Conservation (phyloP, 2,329 filamentous ascomycete genomes). For the Tolypocladium album region DNA sequence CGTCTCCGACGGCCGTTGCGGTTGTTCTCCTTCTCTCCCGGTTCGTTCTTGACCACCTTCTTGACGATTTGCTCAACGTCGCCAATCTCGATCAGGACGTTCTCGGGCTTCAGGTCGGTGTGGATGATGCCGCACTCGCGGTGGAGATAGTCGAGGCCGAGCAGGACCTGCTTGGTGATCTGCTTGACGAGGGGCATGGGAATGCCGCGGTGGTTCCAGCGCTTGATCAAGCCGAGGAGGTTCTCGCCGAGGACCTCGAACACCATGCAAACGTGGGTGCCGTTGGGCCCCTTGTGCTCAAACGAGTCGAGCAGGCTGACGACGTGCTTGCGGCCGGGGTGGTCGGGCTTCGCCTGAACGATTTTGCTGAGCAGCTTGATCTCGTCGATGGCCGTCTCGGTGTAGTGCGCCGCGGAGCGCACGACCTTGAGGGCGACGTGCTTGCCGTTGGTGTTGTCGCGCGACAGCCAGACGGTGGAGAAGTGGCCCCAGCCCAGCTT, state of each 20-base stretch:
- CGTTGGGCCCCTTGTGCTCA: conserved; percentile 94
- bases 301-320: conserved; percentile 95
- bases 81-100: conserved; percentile 96
- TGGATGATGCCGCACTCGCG: conserved; percentile 98
- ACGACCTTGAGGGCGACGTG: conserved; percentile 98
- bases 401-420: conserved; percentile 94
- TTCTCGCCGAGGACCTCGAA: conserved; percentile 98
- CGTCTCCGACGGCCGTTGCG: conserved; percentile 82
- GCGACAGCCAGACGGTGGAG: conserved; percentile 82
- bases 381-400: conserved; percentile 96
- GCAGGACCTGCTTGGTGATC: conserved; percentile 94
- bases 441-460: conserved; percentile 80
- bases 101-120: conserved; percentile 94
- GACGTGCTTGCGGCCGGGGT: conserved; percentile 89
- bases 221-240: conserved; percentile 87
- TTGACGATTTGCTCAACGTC: conserved; percentile 98
- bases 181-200: conserved; percentile 96
- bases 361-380: conserved; percentile 98
- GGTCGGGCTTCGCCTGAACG: conserved; percentile 86
- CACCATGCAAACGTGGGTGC: conserved; percentile 97
- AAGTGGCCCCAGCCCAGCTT: conserved; percentile 98
- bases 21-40: conserved; percentile 70
- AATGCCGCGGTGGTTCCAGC: conserved; percentile 96
- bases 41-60: conserved; percentile 80
- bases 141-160: conserved; percentile 92